These are phyloP conservation scores for Lipomyces japonicus DNA, from an alignment of 805 yeast genomes.

Conservation along the genomic window DNA sequence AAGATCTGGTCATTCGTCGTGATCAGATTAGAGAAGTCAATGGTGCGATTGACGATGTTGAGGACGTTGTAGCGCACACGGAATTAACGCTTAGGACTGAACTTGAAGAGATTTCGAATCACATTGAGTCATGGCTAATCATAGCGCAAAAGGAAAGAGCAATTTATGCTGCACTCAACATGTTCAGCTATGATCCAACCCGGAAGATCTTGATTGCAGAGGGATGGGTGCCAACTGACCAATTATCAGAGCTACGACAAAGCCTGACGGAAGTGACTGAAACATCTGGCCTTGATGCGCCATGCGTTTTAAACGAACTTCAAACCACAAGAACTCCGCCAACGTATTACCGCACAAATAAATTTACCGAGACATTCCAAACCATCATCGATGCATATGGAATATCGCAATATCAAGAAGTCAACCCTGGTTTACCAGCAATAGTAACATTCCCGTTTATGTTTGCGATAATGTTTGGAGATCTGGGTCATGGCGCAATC, in stretches of 20 bases:
- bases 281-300: constrained; percentile 43
- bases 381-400: constrained; percentile 94
- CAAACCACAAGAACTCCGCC: constrained; percentile 87
- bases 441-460: constrained; percentile 94
- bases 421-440: constrained; percentile 94
- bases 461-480: constrained; percentile 99
- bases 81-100: constrained; percentile 71
- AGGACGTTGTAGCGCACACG: constrained; percentile 60
- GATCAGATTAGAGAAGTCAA: constrained; percentile 43
- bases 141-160: constrained; percentile 74
- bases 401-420: constrained; percentile 86
- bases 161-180: constrained; percentile 71
- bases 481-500: constrained; percentile 90
- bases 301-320: constrained; percentile 52
- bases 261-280: constrained; percentile 64
- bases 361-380: constrained; percentile 91
- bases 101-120: constrained; percentile 69
- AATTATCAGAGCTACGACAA: constrained; percentile 57
- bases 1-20: constrained; percentile 41
- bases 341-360: constrained; percentile 87
- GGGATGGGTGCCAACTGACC: constrained; percentile 92
- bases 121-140: constrained; percentile 69
- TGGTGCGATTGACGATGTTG: constrained; percentile 50
- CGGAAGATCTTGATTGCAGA: constrained; percentile 87
- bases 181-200: constrained; percentile 72